Percentiles rank a stretch among this genome's conserved stretches.
Conservation (phyloP, 495 filamentous ascomycete genomes). For the Hapsidospora chrysogenum region DNA sequence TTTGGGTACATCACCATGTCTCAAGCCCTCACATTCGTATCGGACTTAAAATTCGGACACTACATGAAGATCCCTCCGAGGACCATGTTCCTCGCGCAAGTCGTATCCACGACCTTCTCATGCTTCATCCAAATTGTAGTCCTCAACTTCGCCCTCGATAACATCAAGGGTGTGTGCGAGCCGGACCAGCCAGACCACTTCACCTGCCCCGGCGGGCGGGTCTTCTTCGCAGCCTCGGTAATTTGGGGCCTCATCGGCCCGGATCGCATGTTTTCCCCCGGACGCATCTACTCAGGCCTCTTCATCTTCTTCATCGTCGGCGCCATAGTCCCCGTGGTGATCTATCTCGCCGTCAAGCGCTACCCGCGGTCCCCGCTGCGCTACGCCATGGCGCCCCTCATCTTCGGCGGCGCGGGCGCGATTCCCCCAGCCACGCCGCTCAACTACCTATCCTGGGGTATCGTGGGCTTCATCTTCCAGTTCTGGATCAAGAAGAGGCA, state of each 20-base stretch:
- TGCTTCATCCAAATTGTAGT: constrained; percentile 50
- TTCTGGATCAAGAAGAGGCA: constrained; percentile 35
- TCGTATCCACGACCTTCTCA: constrained; percentile 46
- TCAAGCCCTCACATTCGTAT: constrained; percentile 35
- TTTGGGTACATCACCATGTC: constrained; percentile 10
- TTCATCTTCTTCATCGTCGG: constrained; percentile 49
- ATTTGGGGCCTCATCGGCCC: constrained; percentile 59
- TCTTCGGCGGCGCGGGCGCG: constrained; percentile 46
- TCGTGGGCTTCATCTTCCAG: constrained; percentile 51
- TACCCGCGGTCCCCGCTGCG: constrained; percentile 33
- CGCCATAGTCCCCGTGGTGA: constrained; percentile 34
- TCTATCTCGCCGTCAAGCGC: constrained; percentile 37
- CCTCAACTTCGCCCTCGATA: constrained; percentile 46
- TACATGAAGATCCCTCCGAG: constrained; percentile 59
- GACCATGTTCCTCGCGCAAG: constrained; percentile 51
- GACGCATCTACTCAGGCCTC: constrained; percentile 47
- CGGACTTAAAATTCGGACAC: constrained; percentile 43
- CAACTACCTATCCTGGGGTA: constrained; percentile 53
- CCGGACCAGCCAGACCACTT: constrained; percentile 43
- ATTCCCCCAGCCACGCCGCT: constrained; percentile 54
- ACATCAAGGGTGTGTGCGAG: constrained; percentile 44
- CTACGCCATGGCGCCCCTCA: constrained; percentile 47
- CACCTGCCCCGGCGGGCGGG: constrained; percentile 48
- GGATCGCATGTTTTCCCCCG: constrained; percentile 47
- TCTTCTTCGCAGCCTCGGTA: constrained; percentile 39